Evolutionary conservation across 192 early-diverging fungal genomes (phyloP).

Genomic region (Coemansia nantahalensis): DNA sequence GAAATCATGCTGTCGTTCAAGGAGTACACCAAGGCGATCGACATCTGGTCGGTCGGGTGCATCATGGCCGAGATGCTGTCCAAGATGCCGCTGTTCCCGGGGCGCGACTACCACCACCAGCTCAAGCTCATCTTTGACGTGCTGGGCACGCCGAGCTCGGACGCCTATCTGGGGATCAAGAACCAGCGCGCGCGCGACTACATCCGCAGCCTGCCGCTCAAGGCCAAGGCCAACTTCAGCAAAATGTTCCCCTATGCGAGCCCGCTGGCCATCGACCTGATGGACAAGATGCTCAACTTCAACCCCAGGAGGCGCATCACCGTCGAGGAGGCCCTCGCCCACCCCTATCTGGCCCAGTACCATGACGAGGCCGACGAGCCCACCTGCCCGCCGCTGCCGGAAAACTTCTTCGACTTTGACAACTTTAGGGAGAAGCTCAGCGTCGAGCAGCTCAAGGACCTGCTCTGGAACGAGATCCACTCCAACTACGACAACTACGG

Average conservation of each 20-base stretch:
- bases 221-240: conserved; percentile 75
- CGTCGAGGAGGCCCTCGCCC: conserved; percentile 84
- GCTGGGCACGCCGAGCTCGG: conserved; percentile 95
- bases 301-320: conserved; percentile 86
- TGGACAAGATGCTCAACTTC: conserved; percentile 83
- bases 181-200: conserved; percentile 85
- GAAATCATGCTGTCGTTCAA: conserved; percentile 97
- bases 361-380: conserved; percentile 72
- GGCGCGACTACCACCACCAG: conserved; percentile 94
- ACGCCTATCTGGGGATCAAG: conserved; percentile 77
- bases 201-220: conserved; percentile 84
- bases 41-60: conserved; percentile 90
- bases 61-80: conserved; percentile 83
- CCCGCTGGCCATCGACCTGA: conserved; percentile 82
- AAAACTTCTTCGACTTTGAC: conserved; percentile 84
- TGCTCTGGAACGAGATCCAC: conserved; percentile 51
- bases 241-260: conserved; percentile 87
- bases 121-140: conserved; percentile 93
- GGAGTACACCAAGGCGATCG: conserved; percentile 98
- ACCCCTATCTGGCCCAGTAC: conserved; percentile 84
- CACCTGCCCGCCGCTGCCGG: conserved; percentile 66
- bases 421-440: conserved; percentile 79
- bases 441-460: conserved; percentile 72
- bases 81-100: conserved; percentile 78
- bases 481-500: conserved; percentile 29